These are phyloP conservation scores for Pistacia vera DNA, from an alignment of 345 rosid genomes.

Conservation along the genomic window DNA sequence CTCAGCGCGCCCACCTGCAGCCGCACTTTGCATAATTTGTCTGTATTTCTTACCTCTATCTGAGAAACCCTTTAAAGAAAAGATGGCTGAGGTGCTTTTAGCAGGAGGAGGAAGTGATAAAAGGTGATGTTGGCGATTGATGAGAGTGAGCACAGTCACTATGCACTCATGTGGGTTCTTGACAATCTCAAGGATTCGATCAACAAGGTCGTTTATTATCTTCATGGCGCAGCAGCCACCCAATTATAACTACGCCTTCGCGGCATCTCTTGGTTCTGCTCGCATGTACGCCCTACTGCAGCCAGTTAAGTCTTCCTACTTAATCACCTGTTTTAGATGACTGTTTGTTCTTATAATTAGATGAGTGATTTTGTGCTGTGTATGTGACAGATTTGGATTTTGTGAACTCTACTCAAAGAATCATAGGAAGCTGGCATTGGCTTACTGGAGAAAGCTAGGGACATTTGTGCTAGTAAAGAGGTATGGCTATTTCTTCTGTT, in stretches of 20 bases:
- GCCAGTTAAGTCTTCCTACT: conserved; percentile 23
- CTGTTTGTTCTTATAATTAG: not conserved
- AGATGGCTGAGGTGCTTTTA: conserved; percentile 14
- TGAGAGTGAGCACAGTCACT: conserved; percentile 51
- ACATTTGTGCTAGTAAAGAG: conserved; percentile 35
- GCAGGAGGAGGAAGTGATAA: conserved; percentile 25
- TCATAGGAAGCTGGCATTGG: conserved; percentile 25
- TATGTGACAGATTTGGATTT: conserved; percentile 26
- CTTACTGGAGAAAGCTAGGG: conserved; percentile 38
- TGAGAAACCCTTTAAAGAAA: not conserved
- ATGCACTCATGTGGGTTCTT: conserved; percentile 53
- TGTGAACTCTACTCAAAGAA: conserved; percentile 20
- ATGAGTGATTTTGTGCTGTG: not conserved
- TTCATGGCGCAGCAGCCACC: too few relatives aligned
- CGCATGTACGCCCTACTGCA: conserved; percentile 35
- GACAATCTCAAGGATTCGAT: conserved; percentile 42
- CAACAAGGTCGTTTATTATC: conserved; percentile 25
- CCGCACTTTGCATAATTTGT: too few relatives aligned
- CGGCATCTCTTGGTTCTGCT: conserved; percentile 44
- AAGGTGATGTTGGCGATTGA: conserved; percentile 53
- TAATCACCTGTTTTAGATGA: not conserved
- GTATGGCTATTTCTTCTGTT: conserved; percentile 15
- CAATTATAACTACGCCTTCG: conserved; percentile 16
- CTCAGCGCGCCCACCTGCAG: too few relatives aligned
- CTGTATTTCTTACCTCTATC: not conserved